A percentile compares a stretch with the other conserved stretches of the same genome.
Evolutionary conservation across 1,284 basidiomycete genomes (phyloP).

Genomic region (Puccinia novopanici): DNA sequence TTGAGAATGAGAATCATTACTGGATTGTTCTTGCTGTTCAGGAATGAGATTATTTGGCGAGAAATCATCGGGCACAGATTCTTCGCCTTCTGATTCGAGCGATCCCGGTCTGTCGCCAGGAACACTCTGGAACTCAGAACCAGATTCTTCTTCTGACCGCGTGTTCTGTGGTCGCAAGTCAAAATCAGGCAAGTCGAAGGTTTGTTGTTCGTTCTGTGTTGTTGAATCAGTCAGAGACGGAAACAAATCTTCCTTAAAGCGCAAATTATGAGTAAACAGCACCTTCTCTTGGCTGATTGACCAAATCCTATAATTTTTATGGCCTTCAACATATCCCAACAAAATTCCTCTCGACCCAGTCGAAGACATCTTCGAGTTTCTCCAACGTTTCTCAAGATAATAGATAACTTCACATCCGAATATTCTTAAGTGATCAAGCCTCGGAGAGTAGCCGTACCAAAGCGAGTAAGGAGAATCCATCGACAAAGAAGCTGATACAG

Average conservation of each 20-base stretch:
- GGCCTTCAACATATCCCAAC: constrained; percentile 22
- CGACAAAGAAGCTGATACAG: not conserved
- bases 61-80: too few species aligned
- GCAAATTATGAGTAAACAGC: constrained; percentile 4
- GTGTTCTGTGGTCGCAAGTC: too few species aligned
- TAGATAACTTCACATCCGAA: constrained; percentile 19
- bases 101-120: too few species aligned
- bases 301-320: constrained; percentile 14
- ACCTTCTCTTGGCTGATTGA: not conserved
- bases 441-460: not conserved
- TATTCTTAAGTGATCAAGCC: not conserved
- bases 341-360: constrained; percentile 2
- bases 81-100: too few species aligned
- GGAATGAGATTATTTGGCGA: too few species aligned
- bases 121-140: too few species aligned
- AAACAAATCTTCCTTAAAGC: not conserved
- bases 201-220: too few species aligned
- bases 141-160: too few species aligned
- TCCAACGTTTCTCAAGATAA: not conserved
- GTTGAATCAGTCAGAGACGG: not conserved
- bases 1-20: too few species aligned
- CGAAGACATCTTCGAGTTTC: not conserved
- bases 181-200: too few species aligned
- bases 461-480: constrained; percentile 5
- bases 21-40: too few species aligned